Evolutionary conservation across 176 grass and related monocot genomes (phyloP).

Genomic region (Carex pumila): DNA sequence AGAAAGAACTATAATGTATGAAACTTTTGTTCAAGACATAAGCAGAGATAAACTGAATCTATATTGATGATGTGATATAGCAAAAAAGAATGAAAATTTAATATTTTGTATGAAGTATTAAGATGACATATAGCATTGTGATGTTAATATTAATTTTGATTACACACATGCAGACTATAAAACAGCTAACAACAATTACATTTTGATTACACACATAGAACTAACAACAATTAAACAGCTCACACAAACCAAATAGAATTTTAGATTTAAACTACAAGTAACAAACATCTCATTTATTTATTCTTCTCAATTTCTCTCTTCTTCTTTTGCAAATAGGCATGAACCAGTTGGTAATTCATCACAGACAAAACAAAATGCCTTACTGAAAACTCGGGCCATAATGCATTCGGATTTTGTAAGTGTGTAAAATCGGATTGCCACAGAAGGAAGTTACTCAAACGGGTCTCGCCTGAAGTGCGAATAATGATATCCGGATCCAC

Average conservation of each 20-base stretch:
- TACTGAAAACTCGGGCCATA: slow-evolving; percentile 73
- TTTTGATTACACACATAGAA: not conserved
- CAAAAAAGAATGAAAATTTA: no score
- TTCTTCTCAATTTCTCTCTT: slow-evolving; percentile 30
- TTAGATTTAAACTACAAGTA: not conserved
- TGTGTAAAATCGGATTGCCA: slow-evolving; percentile 68
- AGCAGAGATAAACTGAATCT: no score
- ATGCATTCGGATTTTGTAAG: slow-evolving; percentile 47
- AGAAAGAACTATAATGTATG: no score
- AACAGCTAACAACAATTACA: no score
- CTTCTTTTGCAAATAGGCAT: slow-evolving; percentile 43
- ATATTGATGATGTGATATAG: no score
- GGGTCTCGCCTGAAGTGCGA: slow-evolving; percentile 66
- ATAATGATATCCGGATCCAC: slow-evolving; percentile 68
- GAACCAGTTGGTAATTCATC: slow-evolving; percentile 57
- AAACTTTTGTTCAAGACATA: no score
- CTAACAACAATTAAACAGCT: not conserved
- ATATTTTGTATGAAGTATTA: no score
- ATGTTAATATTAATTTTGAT: no score
- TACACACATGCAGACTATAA: no score
- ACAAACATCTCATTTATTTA: slow-evolving; percentile 16
- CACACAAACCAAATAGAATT: not conserved
- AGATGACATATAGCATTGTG: no score
- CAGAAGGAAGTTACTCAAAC: slow-evolving; percentile 84
- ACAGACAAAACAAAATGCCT: slow-evolving; percentile 50